Conservation (phyloP, 495 filamentous ascomycete genomes). For the Penicillium odoratum region DNA sequence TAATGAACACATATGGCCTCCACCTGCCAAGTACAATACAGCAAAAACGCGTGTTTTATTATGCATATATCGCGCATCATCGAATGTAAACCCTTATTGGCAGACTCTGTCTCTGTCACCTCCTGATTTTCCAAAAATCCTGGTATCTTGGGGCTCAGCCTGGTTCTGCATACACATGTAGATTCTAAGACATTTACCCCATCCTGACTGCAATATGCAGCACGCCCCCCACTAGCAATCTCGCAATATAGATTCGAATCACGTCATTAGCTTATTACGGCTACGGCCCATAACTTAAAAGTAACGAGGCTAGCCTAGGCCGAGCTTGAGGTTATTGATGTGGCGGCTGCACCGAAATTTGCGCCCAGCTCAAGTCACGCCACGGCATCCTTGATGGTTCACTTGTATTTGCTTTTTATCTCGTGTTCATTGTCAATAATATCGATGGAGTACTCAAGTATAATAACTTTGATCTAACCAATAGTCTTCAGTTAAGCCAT, state of each 20-base stretch:
- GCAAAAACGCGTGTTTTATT: not conserved
- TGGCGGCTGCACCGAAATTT: not conserved
- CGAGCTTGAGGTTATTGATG: not conserved
- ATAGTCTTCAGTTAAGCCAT: not conserved
- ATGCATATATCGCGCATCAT: not conserved
- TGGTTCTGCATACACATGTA: not conserved
- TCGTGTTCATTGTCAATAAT: not conserved
- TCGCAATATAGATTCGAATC: conserved; percentile 42
- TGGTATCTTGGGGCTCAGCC: not conserved
- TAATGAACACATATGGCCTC: not conserved
- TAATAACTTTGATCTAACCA: too few relatives aligned
- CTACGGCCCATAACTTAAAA: conserved; percentile 21
- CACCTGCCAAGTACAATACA: too few relatives aligned
- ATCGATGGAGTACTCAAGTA: too few relatives aligned
- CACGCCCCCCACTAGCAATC: conserved; percentile 6
- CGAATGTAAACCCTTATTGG: not conserved
- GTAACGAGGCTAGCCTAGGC: not conserved
- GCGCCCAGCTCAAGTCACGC: not conserved
- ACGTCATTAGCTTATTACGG: conserved; percentile 37
- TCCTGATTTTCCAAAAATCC: not conserved
- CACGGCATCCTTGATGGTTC: not conserved
- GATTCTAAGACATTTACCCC: not conserved
- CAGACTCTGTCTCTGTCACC: not conserved
- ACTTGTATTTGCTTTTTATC: not conserved
- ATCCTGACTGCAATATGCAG: not conserved